Evolutionary conservation across 2,329 filamentous ascomycete genomes (phyloP), one percentile per base, ranked within the genome.

Genomic region (Diaporthe australafricana): DNA sequence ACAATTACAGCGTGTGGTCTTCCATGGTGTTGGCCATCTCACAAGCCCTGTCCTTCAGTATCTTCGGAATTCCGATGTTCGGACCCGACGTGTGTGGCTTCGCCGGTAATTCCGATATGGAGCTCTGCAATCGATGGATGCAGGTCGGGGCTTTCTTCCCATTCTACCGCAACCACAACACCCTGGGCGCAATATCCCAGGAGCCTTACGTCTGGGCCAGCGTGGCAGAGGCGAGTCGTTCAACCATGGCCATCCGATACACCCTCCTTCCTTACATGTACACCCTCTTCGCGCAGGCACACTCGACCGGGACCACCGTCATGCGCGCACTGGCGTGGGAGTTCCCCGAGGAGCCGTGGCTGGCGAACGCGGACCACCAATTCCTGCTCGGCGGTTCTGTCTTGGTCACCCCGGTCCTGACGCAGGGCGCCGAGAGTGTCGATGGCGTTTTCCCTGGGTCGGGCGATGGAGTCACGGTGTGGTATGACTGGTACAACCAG

Each of bases 401-500:
- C 50, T 82, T 95, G 76, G 86, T 95, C 38, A 89, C 89, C 0
- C 93, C 93, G 0, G 91, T 92, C 0, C 86, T 94, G 1, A 87
- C 86, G 3, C 90, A 90, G 74, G 90, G 88, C 9, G 88, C 88
- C 22, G 87, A 83, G 0, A 87, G 85, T 1, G 92, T 94, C 9
- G 83, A 88, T 32, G 92, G 90, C 35, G 88, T 94, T 4, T 94
- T 95, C 79, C 93, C 93, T 0, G 92, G 92, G 8, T 80, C 90
- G 2, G 85, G 85, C 2, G 80, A 86, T 1, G 90, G 85, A 0
- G 16, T 30, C 3, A 88, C 89, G 50, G 80, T 90, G 2, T 95
- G 92, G 91, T 95, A 94, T 77, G 93, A 95, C 79, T 95, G 92
- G 92, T 94, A 94, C 80, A 92, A 87, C n/a, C 88, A 90, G 65